A percentile compares a stretch with the other conserved stretches of the same genome.
Conservation (phyloP, 805 yeast genomes). For the Monosporozyma servazzii region DNA sequence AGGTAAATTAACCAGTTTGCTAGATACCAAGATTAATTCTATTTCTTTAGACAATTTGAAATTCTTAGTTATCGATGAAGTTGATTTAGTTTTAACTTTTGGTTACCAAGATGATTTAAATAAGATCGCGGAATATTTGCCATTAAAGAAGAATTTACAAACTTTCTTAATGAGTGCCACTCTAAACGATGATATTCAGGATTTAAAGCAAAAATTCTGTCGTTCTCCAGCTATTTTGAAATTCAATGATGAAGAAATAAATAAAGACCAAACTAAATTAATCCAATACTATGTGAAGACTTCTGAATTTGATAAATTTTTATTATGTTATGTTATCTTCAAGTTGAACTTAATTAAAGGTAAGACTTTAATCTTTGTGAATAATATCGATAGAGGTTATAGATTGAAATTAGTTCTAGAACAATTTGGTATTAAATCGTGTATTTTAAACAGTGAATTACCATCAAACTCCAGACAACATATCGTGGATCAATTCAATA, state of each 20-base stretch:
- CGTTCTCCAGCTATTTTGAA: slow-evolving; percentile 72
- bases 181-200: slow-evolving; percentile 73
- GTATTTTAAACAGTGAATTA: slow-evolving; percentile 84
- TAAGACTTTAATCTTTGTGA: slow-evolving; percentile 82
- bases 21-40: slow-evolving; percentile 39
- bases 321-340: slow-evolving; percentile 83
- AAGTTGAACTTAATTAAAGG: slow-evolving; percentile 84
- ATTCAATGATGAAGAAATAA: slow-evolving; percentile 59
- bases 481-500: slow-evolving; percentile 91
- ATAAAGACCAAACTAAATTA: slow-evolving; percentile 46
- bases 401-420: slow-evolving; percentile 82
- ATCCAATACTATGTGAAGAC: slow-evolving; percentile 82
- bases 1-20: slow-evolving; percentile 50
- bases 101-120: slow-evolving; percentile 84
- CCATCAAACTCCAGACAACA: slow-evolving; percentile 91
- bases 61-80: slow-evolving; percentile 86
- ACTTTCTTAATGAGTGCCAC: slow-evolving; percentile 96
- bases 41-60: slow-evolving; percentile 49
- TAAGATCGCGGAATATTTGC: slow-evolving; percentile 52
- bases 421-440: slow-evolving; percentile 85
- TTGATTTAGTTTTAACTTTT: slow-evolving; percentile 79
- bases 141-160: slow-evolving; percentile 69
- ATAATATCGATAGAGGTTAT: slow-evolving; percentile 91
- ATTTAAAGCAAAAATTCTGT: slow-evolving; percentile 69
- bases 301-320: slow-evolving; percentile 82